Percentiles rank a stretch among this genome's conserved stretches.
Evolutionary conservation across 164 flowering plant genomes (phyloP).

Genomic region (Umbellularia californica): DNA sequence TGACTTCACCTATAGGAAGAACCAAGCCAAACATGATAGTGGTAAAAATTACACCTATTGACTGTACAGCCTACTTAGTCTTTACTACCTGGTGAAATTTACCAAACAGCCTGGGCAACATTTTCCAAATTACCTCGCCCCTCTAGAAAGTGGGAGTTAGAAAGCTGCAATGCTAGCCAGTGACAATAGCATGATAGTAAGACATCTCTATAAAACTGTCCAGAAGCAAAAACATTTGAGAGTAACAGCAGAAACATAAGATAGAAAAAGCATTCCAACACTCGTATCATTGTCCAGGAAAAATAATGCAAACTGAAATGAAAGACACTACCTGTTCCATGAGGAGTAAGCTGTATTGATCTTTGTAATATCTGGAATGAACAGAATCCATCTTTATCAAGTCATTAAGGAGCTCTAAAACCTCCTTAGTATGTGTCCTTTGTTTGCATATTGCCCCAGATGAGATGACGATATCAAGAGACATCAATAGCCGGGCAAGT

Average conservation of each 20-base stretch:
- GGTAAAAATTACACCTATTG: too few relatives aligned
- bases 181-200: neutral
- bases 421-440: slow-evolving; percentile 47
- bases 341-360: slow-evolving; percentile 52
- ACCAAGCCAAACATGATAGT: too few relatives aligned
- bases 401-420: slow-evolving; percentile 50
- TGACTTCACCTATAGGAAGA: too few relatives aligned
- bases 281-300: neutral
- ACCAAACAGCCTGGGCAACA: too few relatives aligned
- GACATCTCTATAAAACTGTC: neutral
- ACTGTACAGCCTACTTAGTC: too few relatives aligned
- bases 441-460: slow-evolving; percentile 20
- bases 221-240: neutral
- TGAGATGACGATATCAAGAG: slow-evolving; percentile 42
- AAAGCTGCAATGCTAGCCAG: neutral
- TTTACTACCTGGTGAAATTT: too few relatives aligned
- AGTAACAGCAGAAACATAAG: neutral
- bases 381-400: slow-evolving; percentile 67
- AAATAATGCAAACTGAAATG: slow-evolving; percentile 1
- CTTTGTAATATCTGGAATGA: slow-evolving; percentile 70
- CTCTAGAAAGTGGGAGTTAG: neutral
- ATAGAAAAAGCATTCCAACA: neutral
- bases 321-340: slow-evolving; percentile 51
- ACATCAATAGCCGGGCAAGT: slow-evolving; percentile 73
- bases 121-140: too few relatives aligned